Evolutionary conservation across 192 early-diverging fungal genomes (phyloP), one percentile per base, ranked within the genome.

Genomic region (Dissophora ornata): DNA sequence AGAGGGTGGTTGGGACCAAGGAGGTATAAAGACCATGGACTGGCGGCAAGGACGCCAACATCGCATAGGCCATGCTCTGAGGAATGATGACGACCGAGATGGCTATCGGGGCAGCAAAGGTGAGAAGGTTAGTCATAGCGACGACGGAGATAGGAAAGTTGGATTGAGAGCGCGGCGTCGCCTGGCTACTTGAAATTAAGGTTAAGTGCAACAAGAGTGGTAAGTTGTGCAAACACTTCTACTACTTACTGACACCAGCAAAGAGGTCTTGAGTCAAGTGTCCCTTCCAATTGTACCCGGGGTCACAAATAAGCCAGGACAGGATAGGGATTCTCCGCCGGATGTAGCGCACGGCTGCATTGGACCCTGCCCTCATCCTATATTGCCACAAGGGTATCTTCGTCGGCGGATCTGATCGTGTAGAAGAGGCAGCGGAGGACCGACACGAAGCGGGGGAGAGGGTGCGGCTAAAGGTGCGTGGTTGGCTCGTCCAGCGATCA

Each of bases 21-120:
- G 80, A 77, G 15, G 81, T 80, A 38, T 82, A 82, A 4, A 82
- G 71, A 15, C 81, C 81, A 38, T 80, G 60, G 12, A 80, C 81
- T 1, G 81, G 62, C 13, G 81, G 81, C 57, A 82, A 21, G 6
- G 66, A 65, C 3, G 81, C 81, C 9, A 82, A 41, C 71, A 67
- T 79, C 7, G 81, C 81, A 42, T 82, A 82, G 19, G 81, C 80
- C 80, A 81, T 78, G 45, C 80, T 78, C 47, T 81, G 80, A 13
- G 80, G 80, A 18, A 81, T 78, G 55, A 81, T 67, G 30, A 81
- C 68, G 9, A 63, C 64, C 11, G 79, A 71, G 49, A 80, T 70
- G 56, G 79, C 79, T 80, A 65, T 50, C 5, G 21, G 26, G 12
- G 36, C 42, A 49, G 3, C 5, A 28, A 22, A 42, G 33, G 55